Evolutionary conservation across 805 yeast species (phyloP).

Genomic region (Schwanniomyces polymorphus): DNA sequence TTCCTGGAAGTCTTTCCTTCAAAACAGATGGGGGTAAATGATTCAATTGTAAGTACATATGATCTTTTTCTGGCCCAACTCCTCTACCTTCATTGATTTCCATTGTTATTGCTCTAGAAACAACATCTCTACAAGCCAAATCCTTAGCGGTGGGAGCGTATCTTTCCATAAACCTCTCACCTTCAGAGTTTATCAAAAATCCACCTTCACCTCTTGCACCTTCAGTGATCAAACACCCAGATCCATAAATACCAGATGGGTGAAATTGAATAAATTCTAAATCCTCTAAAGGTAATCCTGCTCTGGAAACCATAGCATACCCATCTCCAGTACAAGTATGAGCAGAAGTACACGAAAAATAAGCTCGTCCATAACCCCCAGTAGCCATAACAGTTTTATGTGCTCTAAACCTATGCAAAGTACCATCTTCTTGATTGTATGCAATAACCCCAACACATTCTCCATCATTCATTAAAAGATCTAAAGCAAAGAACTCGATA

Average conservation of each 20-base stretch:
- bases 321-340: constrained; percentile 99
- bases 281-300: constrained; percentile 97
- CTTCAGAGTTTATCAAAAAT: constrained; percentile 90
- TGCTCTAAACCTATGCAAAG: constrained; percentile 95
- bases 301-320: constrained; percentile 95
- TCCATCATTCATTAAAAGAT: constrained; percentile 90
- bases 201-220: constrained; percentile 99
- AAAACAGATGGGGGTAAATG: constrained; percentile 91
- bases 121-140: constrained; percentile 97
- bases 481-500: constrained; percentile 95
- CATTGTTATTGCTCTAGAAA: constrained; percentile 96
- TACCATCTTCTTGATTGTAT: constrained; percentile 98
- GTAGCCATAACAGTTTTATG: constrained; percentile 96
- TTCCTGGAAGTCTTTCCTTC: constrained; percentile 97
- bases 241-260: constrained; percentile 98
- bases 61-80: constrained; percentile 95
- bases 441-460: constrained; percentile 96
- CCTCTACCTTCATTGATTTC: constrained; percentile 99
- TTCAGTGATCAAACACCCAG: constrained; percentile 97
- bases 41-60: constrained; percentile 88
- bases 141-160: constrained; percentile 99
- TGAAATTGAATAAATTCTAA: constrained; percentile 98
- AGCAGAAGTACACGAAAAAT: constrained; percentile 98
- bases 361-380: constrained; percentile 98
- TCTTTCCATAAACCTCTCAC: constrained; percentile 99